A percentile compares a stretch with the other conserved stretches of the same genome.
phyloP scores from a whole-genome alignment of 1,284 basidiomycete species.

The Earliella scabrosa region DNA sequence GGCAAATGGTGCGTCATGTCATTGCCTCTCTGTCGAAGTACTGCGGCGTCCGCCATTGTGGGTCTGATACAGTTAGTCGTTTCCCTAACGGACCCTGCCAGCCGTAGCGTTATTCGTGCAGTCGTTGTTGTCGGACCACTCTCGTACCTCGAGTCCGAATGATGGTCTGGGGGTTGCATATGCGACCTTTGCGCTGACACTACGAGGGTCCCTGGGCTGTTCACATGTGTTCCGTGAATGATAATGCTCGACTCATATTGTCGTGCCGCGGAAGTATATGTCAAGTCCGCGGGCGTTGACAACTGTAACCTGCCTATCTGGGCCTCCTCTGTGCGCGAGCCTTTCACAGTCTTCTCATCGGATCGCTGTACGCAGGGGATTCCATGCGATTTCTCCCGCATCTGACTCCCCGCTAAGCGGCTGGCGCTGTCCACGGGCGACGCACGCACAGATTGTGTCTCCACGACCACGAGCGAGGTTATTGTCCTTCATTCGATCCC shows the following conservation, averaged over 20 bases:
- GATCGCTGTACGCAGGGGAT: background rate
- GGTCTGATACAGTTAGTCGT: background rate
- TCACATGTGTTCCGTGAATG: background rate
- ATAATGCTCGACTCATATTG: background rate
- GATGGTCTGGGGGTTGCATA: background rate
- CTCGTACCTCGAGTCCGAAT: background rate
- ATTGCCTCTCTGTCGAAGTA: background rate
- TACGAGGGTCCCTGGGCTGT: background rate
- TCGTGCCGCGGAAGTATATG: conserved; percentile 10
- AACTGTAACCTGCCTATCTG: conserved; percentile 14
- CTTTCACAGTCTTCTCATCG: background rate
- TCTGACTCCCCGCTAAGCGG: background rate
- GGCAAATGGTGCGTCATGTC: background rate
- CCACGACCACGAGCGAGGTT: background rate
- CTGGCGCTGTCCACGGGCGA: background rate
- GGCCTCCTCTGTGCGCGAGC: conserved; percentile 8
- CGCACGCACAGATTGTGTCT: background rate
- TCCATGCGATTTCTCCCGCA: background rate
- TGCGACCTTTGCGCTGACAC: background rate
- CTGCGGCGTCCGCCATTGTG: background rate
- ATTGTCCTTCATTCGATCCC: conserved; percentile 3
- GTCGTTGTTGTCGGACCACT: background rate
- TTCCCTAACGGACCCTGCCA: background rate
- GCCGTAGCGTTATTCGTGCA: background rate
- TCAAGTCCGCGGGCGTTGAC: conserved; percentile 12